Conservation (phyloP, 208 protist species). For the Leishmania martiniquensis region DNA sequence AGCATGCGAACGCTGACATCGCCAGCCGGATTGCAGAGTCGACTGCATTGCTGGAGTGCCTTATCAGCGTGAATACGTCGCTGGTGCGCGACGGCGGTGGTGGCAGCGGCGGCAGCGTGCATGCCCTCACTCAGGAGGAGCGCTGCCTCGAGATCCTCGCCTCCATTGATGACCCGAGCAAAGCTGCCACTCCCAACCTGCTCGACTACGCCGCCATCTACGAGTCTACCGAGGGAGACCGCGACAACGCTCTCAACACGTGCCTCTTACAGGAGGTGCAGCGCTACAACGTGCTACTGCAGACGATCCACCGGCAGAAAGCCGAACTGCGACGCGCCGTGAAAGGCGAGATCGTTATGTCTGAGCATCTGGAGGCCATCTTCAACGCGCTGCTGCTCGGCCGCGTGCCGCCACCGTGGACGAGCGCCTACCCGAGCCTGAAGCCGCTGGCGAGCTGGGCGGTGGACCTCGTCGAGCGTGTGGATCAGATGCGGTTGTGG, state of each 20-base stretch:
- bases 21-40: constrained; percentile 96
- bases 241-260: constrained; percentile 94
- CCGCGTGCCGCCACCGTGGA: constrained; percentile 95
- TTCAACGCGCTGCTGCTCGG: constrained; percentile 92
- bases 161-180: constrained; percentile 86
- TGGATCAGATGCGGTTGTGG: constrained; percentile 96
- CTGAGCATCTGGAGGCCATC: constrained; percentile 95
- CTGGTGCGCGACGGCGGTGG: constrained; percentile 72
- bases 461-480: constrained; percentile 93
- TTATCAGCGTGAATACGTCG: constrained; percentile 91
- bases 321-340: constrained; percentile 94
- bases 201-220: constrained; percentile 93
- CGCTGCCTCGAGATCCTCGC: constrained; percentile 89
- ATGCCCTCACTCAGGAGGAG: constrained; percentile 74
- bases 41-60: constrained; percentile 91
- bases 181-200: constrained; percentile 71
- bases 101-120: constrained; percentile 30
- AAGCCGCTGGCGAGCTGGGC: constrained; percentile 98
- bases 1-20: constrained; percentile 99
- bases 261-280: constrained; percentile 98
- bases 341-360: constrained; percentile 98
- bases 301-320: constrained; percentile 91
- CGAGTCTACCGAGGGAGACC: constrained; percentile 90
- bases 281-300: constrained; percentile 97
- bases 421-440: constrained; percentile 96